Evolutionary conservation across 495 filamentous ascomycete genomes (phyloP), one percentile per base, ranked within the genome.

Genomic region (Neurospora tetraspora): DNA sequence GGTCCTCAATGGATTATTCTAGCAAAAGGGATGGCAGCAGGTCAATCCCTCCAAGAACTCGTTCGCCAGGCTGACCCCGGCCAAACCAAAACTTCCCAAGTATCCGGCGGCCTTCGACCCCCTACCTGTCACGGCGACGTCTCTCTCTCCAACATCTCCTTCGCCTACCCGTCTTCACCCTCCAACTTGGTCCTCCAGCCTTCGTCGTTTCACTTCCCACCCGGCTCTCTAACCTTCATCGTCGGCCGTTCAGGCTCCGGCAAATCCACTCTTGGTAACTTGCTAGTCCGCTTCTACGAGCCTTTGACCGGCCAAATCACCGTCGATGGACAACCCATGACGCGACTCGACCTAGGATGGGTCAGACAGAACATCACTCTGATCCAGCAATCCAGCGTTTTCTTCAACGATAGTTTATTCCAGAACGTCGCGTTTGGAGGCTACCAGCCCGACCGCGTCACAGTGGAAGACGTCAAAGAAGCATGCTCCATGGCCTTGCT

Each of bases 241-340:
- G 87, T 98, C 71, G 96, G 96, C 3, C 86, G 86, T 71, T 97
- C 94, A 75, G 96, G 96, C 2, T 97, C 94, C 14, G 96, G 96
- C 0, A 99, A 99, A 79, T 97, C 93, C 77, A 98, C 96, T 0
- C 77, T 99, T 10, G 89, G 90, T 3, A 94, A 93, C 76, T 81
- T 99, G 3, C 83, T 99, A 3, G 81, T 93, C 69, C 86, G 89
- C 39, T 92, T 94, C 77, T 97, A 97, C 76, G 80, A 86, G 11
- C 89, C 92, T 3, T 81, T 79, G 0, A 81, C 82, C 0, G 96
- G 96, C 0, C 76, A 88, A 7, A 91, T 98, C 27, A 73, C 85
- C 0, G 81, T 99, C 3, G 94, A 96, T 75, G 90, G 89, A 1
- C 76, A 85, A 12, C 80, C 87, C 1, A 83, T 96, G n/a, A 76